Percentiles rank a stretch among this genome's conserved stretches.
Evolutionary conservation across 768 basidiomycete species (phyloP).

Genomic region (Amanita thiersii): DNA sequence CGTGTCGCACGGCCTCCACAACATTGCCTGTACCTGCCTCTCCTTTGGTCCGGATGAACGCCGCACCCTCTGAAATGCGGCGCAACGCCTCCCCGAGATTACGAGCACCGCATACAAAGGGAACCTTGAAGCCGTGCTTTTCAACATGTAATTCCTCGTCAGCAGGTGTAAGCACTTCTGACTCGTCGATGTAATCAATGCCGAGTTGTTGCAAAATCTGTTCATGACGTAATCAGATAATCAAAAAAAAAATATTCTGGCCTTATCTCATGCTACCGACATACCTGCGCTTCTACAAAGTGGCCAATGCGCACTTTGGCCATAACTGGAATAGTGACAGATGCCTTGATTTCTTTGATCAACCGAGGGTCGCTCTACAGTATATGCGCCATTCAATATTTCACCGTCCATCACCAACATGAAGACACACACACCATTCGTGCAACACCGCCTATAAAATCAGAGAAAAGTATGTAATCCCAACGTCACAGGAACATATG

Average conservation of each 20-base stretch:
- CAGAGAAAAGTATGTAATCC: background rate
- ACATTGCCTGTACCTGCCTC: constrained; percentile 87
- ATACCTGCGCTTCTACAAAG: constrained; percentile 90
- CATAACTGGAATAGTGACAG: constrained; percentile 97
- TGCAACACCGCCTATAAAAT: constrained; percentile 68
- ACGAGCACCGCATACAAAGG: constrained; percentile 93
- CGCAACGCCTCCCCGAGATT: constrained; percentile 95
- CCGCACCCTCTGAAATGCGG: constrained; percentile 94
- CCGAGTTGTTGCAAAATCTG: constrained; percentile 92
- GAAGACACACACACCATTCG: constrained; percentile 64
- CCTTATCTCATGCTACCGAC: constrained; percentile 10
- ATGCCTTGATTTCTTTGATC: constrained; percentile 93
- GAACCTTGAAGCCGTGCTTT: constrained; percentile 92
- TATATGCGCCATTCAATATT: constrained; percentile 8
- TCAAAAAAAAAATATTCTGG: constrained; percentile 3
- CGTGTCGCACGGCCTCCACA: constrained; percentile 91
- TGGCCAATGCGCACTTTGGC: constrained; percentile 95
- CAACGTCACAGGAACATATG: background rate
- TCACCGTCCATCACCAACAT: background rate
- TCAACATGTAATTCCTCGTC: constrained; percentile 96
- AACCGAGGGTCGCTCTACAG: constrained; percentile 83
- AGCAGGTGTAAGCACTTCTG: constrained; percentile 90
- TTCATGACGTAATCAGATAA: background rate
- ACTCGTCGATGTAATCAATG: constrained; percentile 95
- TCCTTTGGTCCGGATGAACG: constrained; percentile 98